phyloP scores from a whole-genome alignment of 441 rosid genomes.

The Pelargonium australe region DNA sequence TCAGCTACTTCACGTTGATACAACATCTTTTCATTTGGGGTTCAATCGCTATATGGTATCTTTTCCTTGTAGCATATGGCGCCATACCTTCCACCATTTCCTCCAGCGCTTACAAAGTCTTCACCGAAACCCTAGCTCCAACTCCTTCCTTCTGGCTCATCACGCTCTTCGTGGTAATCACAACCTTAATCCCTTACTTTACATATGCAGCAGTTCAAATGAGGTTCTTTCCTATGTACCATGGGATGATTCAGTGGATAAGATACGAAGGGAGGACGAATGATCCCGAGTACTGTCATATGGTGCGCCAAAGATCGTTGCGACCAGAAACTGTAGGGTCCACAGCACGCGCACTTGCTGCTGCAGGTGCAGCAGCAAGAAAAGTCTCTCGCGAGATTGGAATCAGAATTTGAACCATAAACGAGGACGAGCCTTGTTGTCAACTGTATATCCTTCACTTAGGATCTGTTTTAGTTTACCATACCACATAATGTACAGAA shows the following conservation, averaged over 20 bases:
- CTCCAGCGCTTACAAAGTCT: constrained; percentile 72
- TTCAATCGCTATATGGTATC: constrained; percentile 50
- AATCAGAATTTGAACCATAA: too few species aligned
- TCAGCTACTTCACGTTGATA: constrained; percentile 59
- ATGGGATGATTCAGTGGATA: constrained; percentile 90
- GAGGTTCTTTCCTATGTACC: constrained; percentile 80
- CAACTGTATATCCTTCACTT: too few species aligned
- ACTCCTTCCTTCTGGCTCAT: constrained; percentile 76
- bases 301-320: constrained; percentile 73
- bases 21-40: constrained; percentile 68
- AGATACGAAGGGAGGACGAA: constrained; percentile 63
- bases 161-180: constrained; percentile 45
- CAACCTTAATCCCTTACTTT: constrained; percentile 71
- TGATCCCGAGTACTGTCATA: constrained; percentile 67
- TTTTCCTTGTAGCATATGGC: constrained; percentile 54
- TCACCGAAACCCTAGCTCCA: constrained; percentile 78
- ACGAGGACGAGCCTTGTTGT: too few species aligned
- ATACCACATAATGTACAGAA: too few species aligned
- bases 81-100: constrained; percentile 49
- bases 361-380: constrained; percentile 27
- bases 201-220: constrained; percentile 54
- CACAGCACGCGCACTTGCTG: constrained; percentile 41
- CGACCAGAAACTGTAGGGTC: constrained; percentile 67
- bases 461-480: too few species aligned
- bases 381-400: not conserved